These are phyloP conservation scores for Eutrema salsugineum DNA, from an alignment of 441 rosid genomes.

Conservation along the genomic window DNA sequence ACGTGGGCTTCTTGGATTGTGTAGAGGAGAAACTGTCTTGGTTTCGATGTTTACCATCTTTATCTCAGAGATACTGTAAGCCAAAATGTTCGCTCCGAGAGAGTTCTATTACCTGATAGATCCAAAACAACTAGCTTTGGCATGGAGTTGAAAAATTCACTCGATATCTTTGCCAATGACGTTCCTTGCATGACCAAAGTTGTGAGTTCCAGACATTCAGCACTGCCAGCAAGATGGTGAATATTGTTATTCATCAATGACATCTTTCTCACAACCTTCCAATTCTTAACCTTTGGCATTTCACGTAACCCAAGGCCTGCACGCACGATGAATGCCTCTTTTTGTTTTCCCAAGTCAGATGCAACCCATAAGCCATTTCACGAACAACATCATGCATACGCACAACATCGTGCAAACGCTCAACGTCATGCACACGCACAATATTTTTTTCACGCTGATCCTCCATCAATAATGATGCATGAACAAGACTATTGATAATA, in stretches of 20 bases:
- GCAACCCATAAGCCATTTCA: constrained; percentile 45
- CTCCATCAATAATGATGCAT: neutral
- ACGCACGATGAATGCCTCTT: neutral
- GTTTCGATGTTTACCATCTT: neutral
- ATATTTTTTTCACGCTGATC: too few relatives aligned
- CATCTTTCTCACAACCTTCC: constrained; percentile 6
- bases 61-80: neutral
- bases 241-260: constrained; percentile 12
- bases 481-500: constrained; percentile 18
- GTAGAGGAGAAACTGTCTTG: neutral
- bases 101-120: neutral
- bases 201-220: neutral
- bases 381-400: constrained; percentile 45
- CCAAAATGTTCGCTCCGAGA: neutral
- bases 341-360: neutral
- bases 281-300: neutral
- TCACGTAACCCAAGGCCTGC: neutral
- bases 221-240: neutral
- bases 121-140: constrained; percentile 19
- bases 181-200: neutral
- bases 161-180: neutral
- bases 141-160: constrained; percentile 22
- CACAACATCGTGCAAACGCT: too few relatives aligned
- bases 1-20: neutral
- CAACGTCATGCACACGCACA: too few relatives aligned